Conservation (phyloP, 2,329 filamentous ascomycete genomes). For the Geoglossum cookeanum region DNA sequence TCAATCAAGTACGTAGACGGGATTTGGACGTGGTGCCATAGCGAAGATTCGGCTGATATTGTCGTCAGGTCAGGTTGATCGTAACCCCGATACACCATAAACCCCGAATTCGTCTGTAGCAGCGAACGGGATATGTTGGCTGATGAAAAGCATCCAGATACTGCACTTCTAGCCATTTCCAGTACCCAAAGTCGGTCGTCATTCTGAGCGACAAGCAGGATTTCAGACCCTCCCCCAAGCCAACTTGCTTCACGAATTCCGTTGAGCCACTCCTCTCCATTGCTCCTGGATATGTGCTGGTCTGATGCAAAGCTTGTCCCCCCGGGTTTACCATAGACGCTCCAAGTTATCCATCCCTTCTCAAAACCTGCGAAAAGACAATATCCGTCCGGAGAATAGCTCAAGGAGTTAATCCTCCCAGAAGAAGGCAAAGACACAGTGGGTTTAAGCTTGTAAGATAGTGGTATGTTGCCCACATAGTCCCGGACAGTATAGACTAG, state of each 20-base stretch:
- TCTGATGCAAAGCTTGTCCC: conserved; percentile 69
- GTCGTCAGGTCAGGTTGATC: conserved; percentile 79
- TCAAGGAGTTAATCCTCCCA: conserved; percentile 53
- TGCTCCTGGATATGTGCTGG: conserved; percentile 38
- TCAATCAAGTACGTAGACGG: conserved; percentile 69
- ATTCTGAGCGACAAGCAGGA: conserved; percentile 51
- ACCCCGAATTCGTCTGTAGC: conserved; percentile 67
- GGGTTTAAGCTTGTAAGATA: conserved; percentile 59
- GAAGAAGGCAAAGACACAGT: conserved; percentile 48
- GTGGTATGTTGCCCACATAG: conserved; percentile 78
- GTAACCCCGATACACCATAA: conserved; percentile 88
- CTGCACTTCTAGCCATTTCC: conserved; percentile 86
- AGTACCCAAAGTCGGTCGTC: conserved; percentile 71
- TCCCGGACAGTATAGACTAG: conserved; percentile 85
- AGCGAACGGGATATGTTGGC: conserved; percentile 81
- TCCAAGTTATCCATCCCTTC: conserved; percentile 90
- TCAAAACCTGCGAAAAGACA: conserved; percentile 88
- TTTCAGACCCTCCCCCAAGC: conserved; percentile 73
- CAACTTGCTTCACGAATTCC: conserved; percentile 63
- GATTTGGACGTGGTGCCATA: conserved; percentile 89
- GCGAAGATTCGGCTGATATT: conserved; percentile 73
- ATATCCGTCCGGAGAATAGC: conserved; percentile 88
- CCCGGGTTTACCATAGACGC: conserved; percentile 82
- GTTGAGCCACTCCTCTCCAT: conserved; percentile 68
- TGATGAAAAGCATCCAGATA: conserved; percentile 77